Evolutionary conservation across 2,329 filamentous ascomycete genomes (phyloP).

Genomic region (Colletotrichum falcatum): DNA sequence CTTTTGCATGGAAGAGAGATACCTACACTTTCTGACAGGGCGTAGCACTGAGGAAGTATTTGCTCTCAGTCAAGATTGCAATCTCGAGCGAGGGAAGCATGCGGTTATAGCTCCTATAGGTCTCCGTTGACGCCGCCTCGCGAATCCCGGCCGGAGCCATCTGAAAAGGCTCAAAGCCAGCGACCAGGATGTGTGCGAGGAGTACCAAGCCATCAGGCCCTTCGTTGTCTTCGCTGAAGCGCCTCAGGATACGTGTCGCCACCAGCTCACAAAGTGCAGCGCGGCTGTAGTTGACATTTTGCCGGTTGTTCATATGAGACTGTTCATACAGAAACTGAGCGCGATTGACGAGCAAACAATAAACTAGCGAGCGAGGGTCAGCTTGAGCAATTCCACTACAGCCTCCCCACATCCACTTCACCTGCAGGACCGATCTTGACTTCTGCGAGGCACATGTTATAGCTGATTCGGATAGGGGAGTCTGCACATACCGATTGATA

Average conservation of each 20-base stretch:
- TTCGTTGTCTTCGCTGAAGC: slow-evolving; percentile 82
- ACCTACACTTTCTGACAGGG: slow-evolving; percentile 80
- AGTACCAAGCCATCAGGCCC: slow-evolving; percentile 78
- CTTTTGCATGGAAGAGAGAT: slow-evolving; percentile 56
- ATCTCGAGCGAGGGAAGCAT: slow-evolving; percentile 84
- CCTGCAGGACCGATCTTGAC: background rate
- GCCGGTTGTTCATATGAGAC: slow-evolving; percentile 78
- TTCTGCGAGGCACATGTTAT: background rate
- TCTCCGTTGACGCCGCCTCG: slow-evolving; percentile 64
- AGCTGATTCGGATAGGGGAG: background rate
- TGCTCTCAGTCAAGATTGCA: slow-evolving; percentile 85
- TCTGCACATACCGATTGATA: slow-evolving; percentile 73
- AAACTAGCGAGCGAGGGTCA: slow-evolving; percentile 65
- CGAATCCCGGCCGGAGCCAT: slow-evolving; percentile 78
- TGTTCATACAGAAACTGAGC: slow-evolving; percentile 85
- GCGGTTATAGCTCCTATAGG: slow-evolving; percentile 62
- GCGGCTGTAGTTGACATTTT: slow-evolving; percentile 83
- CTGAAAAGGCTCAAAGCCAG: slow-evolving; percentile 88
- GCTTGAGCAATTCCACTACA: background rate
- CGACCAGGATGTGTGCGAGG: slow-evolving; percentile 83
- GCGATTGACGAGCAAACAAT: slow-evolving; percentile 85
- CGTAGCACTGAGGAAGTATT: slow-evolving; percentile 80
- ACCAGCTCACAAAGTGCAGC: slow-evolving; percentile 85
- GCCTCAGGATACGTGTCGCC: slow-evolving; percentile 80
- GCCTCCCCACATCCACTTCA: background rate